Base-by-base conservation (phyloP, 192 early-diverging fungal species). In the Phycomyces nitens region DNA sequence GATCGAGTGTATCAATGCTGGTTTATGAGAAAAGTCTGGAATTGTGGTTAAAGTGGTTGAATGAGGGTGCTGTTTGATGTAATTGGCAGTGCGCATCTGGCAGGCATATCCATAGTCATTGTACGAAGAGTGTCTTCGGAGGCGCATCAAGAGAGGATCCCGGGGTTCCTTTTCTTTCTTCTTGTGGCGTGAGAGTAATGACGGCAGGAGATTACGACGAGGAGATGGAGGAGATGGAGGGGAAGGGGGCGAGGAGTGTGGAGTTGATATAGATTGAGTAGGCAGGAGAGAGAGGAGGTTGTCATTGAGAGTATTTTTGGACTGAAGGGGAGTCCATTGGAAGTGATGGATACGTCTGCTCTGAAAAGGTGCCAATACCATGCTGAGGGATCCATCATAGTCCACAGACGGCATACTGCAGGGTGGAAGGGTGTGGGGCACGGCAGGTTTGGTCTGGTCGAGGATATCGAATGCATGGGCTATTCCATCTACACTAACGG, bases 41-140 rank as follows among this genome's bases (percentile, higher is more conserved):
- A 29, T 24, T 6, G 53, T 40, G 4, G 44, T 18, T 11, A 11
- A 14, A 7, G 44, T 47, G 44, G 44, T 47, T 11, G 12, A 5
- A 47, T 49, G 9, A 6, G 52, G 16, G 14, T 41, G 26, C 21
- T 62, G 47, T 58, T 60, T 58, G 5, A 73, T 52, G 49, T 73
- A 73, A 16, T 73, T 60, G 5, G 55, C 66, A 12, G 71, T 73
- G 3, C 59, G 60, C 26, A 56, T 58, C 39, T 62, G 65, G 59
- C 71, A 73, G 4, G 65, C 65, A 43, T 67, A 73, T 4, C 71
- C 71, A 64, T 68, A 73, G 34, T 73, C 65, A 39, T 73, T 73
- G 44, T 73, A 73, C 14, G 71, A 73, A 27, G 65, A 68, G 42
- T 73, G 71, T 0, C 71, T 60, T 1, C 71, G 38, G 27, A 59